phyloP scores from a whole-genome alignment of 176 grass and related monocot genomes.

The Poa pratensis region DNA sequence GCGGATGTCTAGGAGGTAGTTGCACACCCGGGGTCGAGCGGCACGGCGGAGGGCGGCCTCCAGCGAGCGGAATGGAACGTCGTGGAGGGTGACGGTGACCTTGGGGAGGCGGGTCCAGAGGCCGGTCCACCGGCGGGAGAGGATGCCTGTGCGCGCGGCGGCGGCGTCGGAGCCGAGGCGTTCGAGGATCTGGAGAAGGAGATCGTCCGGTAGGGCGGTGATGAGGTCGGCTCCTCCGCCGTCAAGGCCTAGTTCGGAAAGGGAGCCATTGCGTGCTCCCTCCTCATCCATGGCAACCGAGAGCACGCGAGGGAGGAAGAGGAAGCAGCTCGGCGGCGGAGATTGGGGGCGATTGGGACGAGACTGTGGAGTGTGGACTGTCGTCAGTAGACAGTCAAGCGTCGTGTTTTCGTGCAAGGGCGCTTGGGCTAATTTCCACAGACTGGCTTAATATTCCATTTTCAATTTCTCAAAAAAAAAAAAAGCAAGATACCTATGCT shows the following conservation, averaged over 20 bases:
- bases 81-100: conserved; percentile 4
- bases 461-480: no score
- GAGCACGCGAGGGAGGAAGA: no score
- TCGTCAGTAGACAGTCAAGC: no score
- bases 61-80: background rate
- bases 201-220: background rate
- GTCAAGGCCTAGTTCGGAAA: background rate
- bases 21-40: background rate
- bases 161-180: background rate
- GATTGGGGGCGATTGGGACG: no score
- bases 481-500: no score
- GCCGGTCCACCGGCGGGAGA: background rate
- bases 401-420: no score
- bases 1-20: background rate
- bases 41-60: background rate
- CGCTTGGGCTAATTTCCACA: no score
- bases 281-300: background rate
- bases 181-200: background rate
- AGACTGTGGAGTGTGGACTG: no score
- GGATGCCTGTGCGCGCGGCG: background rate
- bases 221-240: background rate
- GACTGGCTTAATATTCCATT: no score
- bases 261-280: background rate
- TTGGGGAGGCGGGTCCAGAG: background rate
- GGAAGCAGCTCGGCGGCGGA: no score